Evolutionary conservation across 2,329 filamentous ascomycete species (phyloP).

Genomic region (Cercospora sp.): DNA sequence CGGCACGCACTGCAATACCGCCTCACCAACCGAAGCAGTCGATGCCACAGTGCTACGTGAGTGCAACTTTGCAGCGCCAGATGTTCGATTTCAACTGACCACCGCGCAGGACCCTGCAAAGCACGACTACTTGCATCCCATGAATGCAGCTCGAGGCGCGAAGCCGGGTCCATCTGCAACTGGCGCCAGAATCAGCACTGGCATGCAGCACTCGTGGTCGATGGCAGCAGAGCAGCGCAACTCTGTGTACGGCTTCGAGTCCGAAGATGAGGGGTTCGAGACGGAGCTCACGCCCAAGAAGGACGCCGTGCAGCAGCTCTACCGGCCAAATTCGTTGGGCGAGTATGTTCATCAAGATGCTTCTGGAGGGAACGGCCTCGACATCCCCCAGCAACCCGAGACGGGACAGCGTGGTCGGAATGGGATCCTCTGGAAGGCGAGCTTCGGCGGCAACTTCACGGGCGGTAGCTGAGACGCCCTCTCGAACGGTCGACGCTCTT

Average conservation of each 20-base stretch:
- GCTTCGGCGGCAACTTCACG: conserved; percentile 6
- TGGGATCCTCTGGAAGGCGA: neutral
- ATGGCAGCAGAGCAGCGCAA: neutral
- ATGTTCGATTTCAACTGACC: neutral
- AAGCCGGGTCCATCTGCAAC: neutral
- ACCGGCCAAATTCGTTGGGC: neutral
- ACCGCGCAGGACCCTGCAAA: neutral
- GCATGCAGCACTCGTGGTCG: neutral
- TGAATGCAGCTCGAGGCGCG: neutral
- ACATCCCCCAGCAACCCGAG: neutral
- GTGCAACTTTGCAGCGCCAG: neutral
- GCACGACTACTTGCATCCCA: neutral
- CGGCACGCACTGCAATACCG: neutral
- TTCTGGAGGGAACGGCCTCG: neutral
- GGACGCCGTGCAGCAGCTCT: neutral
- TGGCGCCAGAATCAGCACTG: neutral
- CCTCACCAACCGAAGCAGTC: neutral
- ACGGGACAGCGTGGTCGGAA: neutral
- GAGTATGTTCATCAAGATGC: neutral
- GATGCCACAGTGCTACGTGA: neutral
- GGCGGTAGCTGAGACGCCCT: neutral
- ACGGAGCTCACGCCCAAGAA: neutral
- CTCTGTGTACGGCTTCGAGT: neutral
- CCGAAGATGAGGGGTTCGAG: neutral
- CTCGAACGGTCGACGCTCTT: neutral